A percentile compares a stretch with the other conserved stretches of the same genome.
These are phyloP conservation scores for Hymenoscyphus occultus DNA, from an alignment of 2,329 filamentous ascomycete genomes.

Conservation along the genomic window DNA sequence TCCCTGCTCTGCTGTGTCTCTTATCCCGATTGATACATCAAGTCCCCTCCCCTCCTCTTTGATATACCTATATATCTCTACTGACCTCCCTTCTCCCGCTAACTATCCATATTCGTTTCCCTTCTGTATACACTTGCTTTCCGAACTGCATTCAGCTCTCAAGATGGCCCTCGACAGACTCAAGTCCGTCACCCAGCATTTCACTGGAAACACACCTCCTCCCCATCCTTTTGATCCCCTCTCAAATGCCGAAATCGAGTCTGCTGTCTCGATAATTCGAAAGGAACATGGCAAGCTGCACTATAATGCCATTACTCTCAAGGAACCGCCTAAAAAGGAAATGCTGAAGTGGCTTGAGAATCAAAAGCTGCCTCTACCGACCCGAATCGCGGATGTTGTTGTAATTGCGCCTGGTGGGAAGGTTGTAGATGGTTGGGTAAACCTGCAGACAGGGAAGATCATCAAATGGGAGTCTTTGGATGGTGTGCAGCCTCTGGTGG, in stretches of 20 bases:
- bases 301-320: constrained; percentile 84
- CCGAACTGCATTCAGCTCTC: neutral
- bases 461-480: constrained; percentile 71
- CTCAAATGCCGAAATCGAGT: constrained; percentile 67
- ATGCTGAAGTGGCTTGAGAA: constrained; percentile 77
- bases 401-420: constrained; percentile 76
- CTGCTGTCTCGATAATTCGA: constrained; percentile 65
- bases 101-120: neutral
- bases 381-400: constrained; percentile 76
- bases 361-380: constrained; percentile 60
- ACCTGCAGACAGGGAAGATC: constrained; percentile 65
- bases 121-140: neutral
- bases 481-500: constrained; percentile 76
- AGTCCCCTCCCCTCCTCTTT: constrained; percentile 5
- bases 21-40: constrained; percentile 14
- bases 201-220: constrained; percentile 51
- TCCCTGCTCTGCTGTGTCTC: neutral
- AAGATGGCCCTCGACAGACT: constrained; percentile 61
- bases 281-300: constrained; percentile 67
- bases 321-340: constrained; percentile 80
- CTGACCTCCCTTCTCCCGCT: constrained; percentile 2
- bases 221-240: constrained; percentile 80
- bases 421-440: constrained; percentile 79
- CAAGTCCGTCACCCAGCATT: constrained; percentile 60
- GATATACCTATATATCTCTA: constrained; percentile 7